Percentiles rank a stretch among this genome's conserved stretches.
Evolutionary conservation across 1,139 yeast genomes (phyloP).

Genomic region (Taphrina deformans): DNA sequence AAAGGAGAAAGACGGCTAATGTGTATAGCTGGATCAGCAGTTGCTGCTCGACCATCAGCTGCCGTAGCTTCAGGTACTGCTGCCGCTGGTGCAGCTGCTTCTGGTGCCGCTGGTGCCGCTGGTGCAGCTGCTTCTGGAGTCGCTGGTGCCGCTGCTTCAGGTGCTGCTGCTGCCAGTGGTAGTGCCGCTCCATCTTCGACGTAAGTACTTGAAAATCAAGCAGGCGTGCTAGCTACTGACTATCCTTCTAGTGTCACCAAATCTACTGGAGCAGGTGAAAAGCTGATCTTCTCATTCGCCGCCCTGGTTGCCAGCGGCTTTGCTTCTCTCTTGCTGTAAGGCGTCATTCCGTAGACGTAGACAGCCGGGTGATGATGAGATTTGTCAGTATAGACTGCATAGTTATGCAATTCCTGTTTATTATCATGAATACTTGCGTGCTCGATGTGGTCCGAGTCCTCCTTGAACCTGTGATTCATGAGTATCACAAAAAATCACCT

Average conservation of each 20-base stretch:
- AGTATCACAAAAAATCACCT: no score
- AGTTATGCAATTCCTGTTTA: neutral
- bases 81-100: conserved; percentile 21
- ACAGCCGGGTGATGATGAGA: no score
- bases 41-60: conserved; percentile 4
- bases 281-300: neutral
- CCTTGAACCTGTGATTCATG: no score
- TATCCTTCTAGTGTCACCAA: neutral
- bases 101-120: conserved; percentile 13
- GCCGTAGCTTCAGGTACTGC: conserved; percentile 10
- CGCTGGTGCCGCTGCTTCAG: conserved; percentile 20
- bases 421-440: no score
- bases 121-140: conserved; percentile 3
- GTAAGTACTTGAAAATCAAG: neutral
- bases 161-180: conserved; percentile 11
- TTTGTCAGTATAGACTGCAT: neutral
- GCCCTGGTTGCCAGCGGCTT: neutral
- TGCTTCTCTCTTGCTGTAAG: neutral
- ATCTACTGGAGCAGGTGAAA: conserved; percentile 6
- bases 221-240: neutral
- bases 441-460: no score
- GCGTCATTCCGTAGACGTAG: no score
- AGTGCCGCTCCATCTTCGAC: neutral
- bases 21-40: neutral
- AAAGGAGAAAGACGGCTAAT: neutral